phyloP scores from a whole-genome alignment of 1,284 basidiomycete species.

The Ceratobasidium sp. region DNA sequence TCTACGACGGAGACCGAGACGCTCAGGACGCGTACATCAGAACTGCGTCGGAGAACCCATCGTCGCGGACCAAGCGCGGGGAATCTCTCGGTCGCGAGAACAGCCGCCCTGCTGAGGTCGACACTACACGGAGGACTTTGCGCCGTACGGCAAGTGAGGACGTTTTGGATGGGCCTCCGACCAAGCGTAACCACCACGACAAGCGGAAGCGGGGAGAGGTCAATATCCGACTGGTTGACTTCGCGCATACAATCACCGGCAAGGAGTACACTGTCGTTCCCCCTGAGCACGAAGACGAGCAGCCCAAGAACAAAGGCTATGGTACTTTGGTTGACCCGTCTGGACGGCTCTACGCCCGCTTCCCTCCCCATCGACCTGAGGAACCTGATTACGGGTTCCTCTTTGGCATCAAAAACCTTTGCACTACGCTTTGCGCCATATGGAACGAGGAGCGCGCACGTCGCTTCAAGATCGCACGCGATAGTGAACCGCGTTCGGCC shows the following conservation, averaged over 20 bases:
- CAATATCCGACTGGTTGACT: constrained; percentile 97
- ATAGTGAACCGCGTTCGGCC: constrained; percentile 66
- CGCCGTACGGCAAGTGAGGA: constrained; percentile 83
- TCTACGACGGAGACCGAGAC: constrained; percentile 96
- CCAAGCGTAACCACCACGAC: constrained; percentile 65
- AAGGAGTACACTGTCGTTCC: constrained; percentile 82
- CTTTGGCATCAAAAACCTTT: constrained; percentile 88
- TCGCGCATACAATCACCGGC: constrained; percentile 98
- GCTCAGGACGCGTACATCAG: constrained; percentile 81
- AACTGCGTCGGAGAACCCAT: constrained; percentile 73
- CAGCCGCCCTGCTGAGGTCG: constrained; percentile 49
- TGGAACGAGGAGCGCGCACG: constrained; percentile 86
- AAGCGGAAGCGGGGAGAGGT: constrained; percentile 87
- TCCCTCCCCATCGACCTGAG: constrained; percentile 91
- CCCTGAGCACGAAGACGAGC: constrained; percentile 49
- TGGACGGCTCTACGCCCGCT: constrained; percentile 85
- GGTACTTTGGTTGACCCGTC: constrained; percentile 83
- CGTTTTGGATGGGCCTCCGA: constrained; percentile 72
- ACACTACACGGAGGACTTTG: constrained; percentile 56
- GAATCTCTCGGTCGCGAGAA: constrained; percentile 76
- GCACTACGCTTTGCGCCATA: constrained; percentile 79
- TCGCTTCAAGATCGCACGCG: constrained; percentile 69
- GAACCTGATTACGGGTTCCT: constrained; percentile 95
- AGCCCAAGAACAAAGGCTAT: constrained; percentile 71
- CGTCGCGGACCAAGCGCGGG: constrained; percentile 78